Evolutionary conservation across 2,329 filamentous ascomycete species (phyloP).

Genomic region (Neonectria hederae): DNA sequence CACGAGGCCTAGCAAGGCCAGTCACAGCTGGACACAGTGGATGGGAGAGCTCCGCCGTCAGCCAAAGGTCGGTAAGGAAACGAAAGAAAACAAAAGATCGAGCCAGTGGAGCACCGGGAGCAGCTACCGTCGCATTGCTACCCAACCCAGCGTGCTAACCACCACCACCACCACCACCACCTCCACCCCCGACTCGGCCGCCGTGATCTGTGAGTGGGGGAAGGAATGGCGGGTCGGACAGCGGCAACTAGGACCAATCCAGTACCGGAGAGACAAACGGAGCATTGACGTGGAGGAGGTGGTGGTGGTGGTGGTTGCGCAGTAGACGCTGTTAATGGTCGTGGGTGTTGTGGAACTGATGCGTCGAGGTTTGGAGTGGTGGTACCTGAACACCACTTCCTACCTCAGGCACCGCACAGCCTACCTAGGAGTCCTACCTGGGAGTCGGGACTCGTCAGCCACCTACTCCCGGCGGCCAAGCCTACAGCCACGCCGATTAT

Average conservation of each 20-base stretch:
- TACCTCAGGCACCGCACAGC: constrained; percentile 3
- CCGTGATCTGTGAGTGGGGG: constrained; percentile 1
- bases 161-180: no score
- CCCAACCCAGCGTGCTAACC: no score
- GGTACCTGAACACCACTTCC: constrained; percentile 15
- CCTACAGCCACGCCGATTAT: background rate
- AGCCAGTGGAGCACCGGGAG: constrained; percentile 18
- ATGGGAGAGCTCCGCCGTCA: constrained; percentile 12
- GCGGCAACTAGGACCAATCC: constrained; percentile 23
- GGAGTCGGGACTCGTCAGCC: constrained; percentile 17
- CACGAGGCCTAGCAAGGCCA: constrained; percentile 30
- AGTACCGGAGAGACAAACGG: constrained; percentile 12
- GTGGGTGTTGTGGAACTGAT: background rate
- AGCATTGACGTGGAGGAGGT: background rate
- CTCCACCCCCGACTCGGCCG: no score
- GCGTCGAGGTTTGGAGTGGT: background rate
- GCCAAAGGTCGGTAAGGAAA: constrained; percentile 30
- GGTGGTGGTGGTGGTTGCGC: no score
- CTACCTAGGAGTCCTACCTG: background rate
- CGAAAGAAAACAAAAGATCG: constrained; percentile 4
- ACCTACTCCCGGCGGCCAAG: background rate
- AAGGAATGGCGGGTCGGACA: constrained; percentile 19
- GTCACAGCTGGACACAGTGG: constrained; percentile 30
- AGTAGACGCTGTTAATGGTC: no score
- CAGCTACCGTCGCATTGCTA: constrained; percentile 44